Conservation (phyloP, 768 basidiomycete genomes). For the Boletus patriciae region DNA sequence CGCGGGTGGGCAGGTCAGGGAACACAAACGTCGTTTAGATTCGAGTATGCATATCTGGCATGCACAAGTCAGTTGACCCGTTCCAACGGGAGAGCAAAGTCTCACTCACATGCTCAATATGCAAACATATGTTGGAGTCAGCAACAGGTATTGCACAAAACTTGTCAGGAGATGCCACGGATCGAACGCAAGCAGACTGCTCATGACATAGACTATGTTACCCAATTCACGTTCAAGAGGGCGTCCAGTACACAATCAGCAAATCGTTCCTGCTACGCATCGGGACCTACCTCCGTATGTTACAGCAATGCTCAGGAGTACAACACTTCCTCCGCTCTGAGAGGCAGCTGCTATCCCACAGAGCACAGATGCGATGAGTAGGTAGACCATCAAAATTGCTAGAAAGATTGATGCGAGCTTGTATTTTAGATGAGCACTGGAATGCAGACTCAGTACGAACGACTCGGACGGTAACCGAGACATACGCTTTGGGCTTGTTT, state of each 20-base stretch:
- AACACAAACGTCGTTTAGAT: slow-evolving; percentile 70
- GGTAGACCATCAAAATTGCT: slow-evolving; percentile 77
- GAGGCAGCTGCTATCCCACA: slow-evolving; percentile 72
- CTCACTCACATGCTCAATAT: slow-evolving; percentile 68
- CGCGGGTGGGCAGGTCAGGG: slow-evolving; percentile 9
- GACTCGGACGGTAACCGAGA: background rate
- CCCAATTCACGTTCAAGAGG: slow-evolving; percentile 1
- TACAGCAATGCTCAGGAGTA: slow-evolving; percentile 82
- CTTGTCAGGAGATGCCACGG: slow-evolving; percentile 97
- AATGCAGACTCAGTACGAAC: slow-evolving; percentile 3
- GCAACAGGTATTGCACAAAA: slow-evolving; percentile 82
- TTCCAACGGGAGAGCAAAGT: background rate
- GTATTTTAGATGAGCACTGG: slow-evolving; percentile 59
- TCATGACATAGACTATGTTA: slow-evolving; percentile 65
- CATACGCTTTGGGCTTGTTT: slow-evolving; percentile 82
- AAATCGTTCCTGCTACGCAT: background rate
- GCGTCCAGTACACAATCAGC: background rate
- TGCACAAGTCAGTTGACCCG: slow-evolving; percentile 25
- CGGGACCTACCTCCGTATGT: slow-evolving; percentile 70
- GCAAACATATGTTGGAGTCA: slow-evolving; percentile 81
- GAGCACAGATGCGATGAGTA: slow-evolving; percentile 78
- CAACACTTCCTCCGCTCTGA: slow-evolving; percentile 64
- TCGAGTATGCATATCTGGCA: slow-evolving; percentile 77
- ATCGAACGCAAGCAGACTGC: slow-evolving; percentile 83
- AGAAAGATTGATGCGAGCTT: slow-evolving; percentile 72